Evolutionary conservation across 352 stramenopile genomes (phyloP).

Genomic region (Peronosclerospora sorghi): DNA sequence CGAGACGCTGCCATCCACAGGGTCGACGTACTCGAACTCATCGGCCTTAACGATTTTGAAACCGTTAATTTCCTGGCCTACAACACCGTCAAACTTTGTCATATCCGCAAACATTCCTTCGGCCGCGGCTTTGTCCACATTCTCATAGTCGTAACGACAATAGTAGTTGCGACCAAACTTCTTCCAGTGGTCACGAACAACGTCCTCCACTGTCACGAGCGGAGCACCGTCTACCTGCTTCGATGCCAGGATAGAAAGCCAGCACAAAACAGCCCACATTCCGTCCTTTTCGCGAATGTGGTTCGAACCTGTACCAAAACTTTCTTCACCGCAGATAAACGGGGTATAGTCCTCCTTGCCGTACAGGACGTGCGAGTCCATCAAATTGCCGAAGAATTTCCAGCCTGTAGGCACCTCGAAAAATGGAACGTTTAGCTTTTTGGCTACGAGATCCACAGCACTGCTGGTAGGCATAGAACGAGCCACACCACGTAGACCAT

Average conservation of each 20-base stretch:
- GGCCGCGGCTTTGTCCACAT: slow-evolving; percentile 86
- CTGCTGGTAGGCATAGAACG: slow-evolving; percentile 97
- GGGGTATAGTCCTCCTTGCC: slow-evolving; percentile 95
- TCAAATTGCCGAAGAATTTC: slow-evolving; percentile 99
- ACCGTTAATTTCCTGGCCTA: slow-evolving; percentile 58
- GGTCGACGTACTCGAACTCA: slow-evolving; percentile 98
- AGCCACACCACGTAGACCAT: slow-evolving; percentile 90
- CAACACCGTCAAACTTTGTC: slow-evolving; percentile 51
- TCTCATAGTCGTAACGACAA: slow-evolving; percentile 99
- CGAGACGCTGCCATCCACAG: slow-evolving; percentile 93
- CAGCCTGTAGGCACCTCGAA: slow-evolving; percentile 98
- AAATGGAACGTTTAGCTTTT: slow-evolving; percentile 89
- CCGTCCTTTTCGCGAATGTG: slow-evolving; percentile 99
- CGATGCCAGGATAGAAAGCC: slow-evolving; percentile 96
- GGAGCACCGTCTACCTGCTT: slow-evolving; percentile 79
- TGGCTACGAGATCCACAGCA: slow-evolving; percentile 94
- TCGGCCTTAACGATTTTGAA: slow-evolving; percentile 85
- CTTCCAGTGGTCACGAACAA: slow-evolving; percentile 94
- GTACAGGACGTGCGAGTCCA: slow-evolving; percentile 95
- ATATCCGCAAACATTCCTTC: slow-evolving; percentile 70
- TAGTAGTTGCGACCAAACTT: slow-evolving; percentile 99
- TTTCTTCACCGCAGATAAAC: slow-evolving; percentile 98
- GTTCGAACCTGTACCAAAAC: slow-evolving; percentile 97
- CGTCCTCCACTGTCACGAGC: slow-evolving; percentile 92
- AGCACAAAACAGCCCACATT: slow-evolving; percentile 96